Evolutionary conservation across 352 stramenopile genomes (phyloP).

Genomic region (Phytophthora crassamura): DNA sequence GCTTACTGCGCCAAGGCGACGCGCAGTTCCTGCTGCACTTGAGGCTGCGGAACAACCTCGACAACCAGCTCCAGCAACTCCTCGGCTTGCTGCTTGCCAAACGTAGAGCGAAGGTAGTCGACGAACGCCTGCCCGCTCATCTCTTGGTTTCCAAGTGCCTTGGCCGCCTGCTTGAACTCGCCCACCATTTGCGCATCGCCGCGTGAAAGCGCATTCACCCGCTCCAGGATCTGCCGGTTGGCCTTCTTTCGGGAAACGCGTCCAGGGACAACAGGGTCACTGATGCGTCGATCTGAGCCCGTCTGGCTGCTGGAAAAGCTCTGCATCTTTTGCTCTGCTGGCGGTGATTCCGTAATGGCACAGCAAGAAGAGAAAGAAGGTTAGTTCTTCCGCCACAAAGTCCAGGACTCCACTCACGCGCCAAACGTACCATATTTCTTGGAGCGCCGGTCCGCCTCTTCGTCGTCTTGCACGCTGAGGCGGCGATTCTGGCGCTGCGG

Average conservation of each 20-base stretch:
- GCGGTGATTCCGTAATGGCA: slow-evolving; percentile 11
- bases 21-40: slow-evolving; percentile 67
- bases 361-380: slow-evolving; percentile 13
- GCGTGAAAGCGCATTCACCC: slow-evolving; percentile 60
- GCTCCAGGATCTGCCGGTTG: slow-evolving; percentile 72
- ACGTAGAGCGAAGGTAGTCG: slow-evolving; percentile 60
- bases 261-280: slow-evolving; percentile 28
- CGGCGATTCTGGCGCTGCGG: slow-evolving; percentile 22
- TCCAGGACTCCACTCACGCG: neutral
- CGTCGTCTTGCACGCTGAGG: slow-evolving; percentile 25
- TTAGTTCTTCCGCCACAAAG: slow-evolving; percentile 11
- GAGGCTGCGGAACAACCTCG: slow-evolving; percentile 64
- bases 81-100: slow-evolving; percentile 58
- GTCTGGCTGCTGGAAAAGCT: slow-evolving; percentile 37
- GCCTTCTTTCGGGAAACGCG: slow-evolving; percentile 63
- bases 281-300: slow-evolving; percentile 15
- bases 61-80: slow-evolving; percentile 71
- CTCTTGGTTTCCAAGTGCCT: slow-evolving; percentile 72
- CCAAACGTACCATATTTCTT: slow-evolving; percentile 51
- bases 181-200: slow-evolving; percentile 55
- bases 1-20: slow-evolving; percentile 52
- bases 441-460: slow-evolving; percentile 30
- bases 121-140: slow-evolving; percentile 75
- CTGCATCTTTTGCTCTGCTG: slow-evolving; percentile 49
- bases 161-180: slow-evolving; percentile 75